Evolutionary conservation across 495 filamentous ascomycete species (phyloP), one percentile per base, ranked within the genome.

Genomic region (Xylaria palmicola): DNA sequence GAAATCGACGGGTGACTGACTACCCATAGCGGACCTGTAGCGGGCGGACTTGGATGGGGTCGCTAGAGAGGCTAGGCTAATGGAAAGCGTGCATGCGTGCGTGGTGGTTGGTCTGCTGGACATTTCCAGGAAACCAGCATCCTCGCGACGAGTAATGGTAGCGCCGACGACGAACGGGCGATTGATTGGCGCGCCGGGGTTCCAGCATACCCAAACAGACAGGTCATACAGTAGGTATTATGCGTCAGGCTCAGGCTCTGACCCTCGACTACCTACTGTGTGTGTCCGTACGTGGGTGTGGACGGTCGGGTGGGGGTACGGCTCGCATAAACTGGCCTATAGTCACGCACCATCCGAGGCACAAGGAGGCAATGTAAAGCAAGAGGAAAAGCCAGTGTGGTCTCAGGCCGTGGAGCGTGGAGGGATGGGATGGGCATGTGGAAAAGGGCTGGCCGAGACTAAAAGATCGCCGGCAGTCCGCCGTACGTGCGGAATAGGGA

Each of bases 71-170:
- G 27, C 20, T 40, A 34, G 36, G 20, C 41, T n/a, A n/a, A n/a
- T n/a, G 32, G 27, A 58, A 57, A 36, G 41, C 59, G 55, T 62
- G 52, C 45, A 66, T 63, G 62, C 29, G 41, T 48, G 62, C 62
- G 53, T 54, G 60, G 62, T 50, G 60, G 62, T 50, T 63, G 63
- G 17, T 62, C 15, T 30, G 56, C 48, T 66, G 63, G 65, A 68
- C 58, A 62, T 55, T 57, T 65, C 62, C 32, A 59, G 32, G 34
- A 50, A 50, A 50, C 47, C 27, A 43, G 47, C 30, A 30, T 20
- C 41, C 36, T 43, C 39, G 43, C 17, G n/a, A 44, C 54, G 13
- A 29, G 43, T 22, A 24, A 44, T 41, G 13, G 20, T 45, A 34
- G 36, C 54, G 40, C 22, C 37, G 57, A 36, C 26, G 37, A 60